Conservation (phyloP, 169 alveolate genomes). For the Cystoisospora suis region DNA sequence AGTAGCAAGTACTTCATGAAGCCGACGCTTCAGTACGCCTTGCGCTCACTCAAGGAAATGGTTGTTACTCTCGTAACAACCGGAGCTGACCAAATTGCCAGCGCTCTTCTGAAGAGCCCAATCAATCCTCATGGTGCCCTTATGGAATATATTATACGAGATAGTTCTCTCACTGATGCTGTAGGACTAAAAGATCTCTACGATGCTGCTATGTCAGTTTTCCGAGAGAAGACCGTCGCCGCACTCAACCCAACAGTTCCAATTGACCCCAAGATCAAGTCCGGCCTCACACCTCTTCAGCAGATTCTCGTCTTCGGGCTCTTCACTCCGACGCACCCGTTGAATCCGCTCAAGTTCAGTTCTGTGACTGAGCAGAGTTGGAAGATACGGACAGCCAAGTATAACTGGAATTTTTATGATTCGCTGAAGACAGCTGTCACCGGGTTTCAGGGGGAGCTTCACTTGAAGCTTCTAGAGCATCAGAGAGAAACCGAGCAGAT, state of each 20-base stretch:
- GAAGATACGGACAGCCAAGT: background rate
- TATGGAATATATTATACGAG: background rate
- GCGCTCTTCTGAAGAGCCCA: background rate
- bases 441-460: slow-evolving; percentile 18
- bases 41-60: background rate
- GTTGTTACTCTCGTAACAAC: background rate
- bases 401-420: background rate
- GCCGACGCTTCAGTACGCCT: background rate
- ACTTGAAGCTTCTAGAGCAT: background rate
- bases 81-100: background rate
- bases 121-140: background rate
- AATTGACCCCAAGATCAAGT: background rate
- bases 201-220: background rate
- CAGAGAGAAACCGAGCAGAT: background rate
- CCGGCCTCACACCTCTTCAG: background rate
- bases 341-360: background rate
- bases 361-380: background rate
- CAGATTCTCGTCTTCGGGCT: background rate
- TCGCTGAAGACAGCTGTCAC: background rate
- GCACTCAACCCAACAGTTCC: background rate
- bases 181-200: slow-evolving; percentile 1
- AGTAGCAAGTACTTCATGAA: background rate
- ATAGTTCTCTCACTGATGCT: background rate
- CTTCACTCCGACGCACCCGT: slow-evolving; percentile 1
- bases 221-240: background rate